Conservation (phyloP, 2,329 filamentous ascomycete species). For the Penicillium corylophilum region DNA sequence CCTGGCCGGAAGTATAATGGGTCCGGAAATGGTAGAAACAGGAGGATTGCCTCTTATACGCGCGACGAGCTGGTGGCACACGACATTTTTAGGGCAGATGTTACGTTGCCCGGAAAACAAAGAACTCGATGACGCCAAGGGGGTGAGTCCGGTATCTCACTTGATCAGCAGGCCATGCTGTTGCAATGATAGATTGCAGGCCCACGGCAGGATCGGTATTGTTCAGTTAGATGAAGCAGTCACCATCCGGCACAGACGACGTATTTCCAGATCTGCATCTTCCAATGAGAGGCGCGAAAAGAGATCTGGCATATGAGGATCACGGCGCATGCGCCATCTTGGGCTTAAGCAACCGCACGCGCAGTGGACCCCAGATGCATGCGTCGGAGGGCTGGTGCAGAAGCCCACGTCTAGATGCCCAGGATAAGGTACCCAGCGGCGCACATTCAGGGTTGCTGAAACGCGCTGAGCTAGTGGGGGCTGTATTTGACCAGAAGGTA, state of each 20-base stretch:
- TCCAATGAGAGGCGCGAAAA: slow-evolving; percentile 11
- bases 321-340: slow-evolving; percentile 15
- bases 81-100: slow-evolving; percentile 13
- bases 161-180: slow-evolving; percentile 18
- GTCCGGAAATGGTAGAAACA: slow-evolving; percentile 9
- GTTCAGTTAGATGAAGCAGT: slow-evolving; percentile 7
- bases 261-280: slow-evolving; percentile 8
- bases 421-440: slow-evolving; percentile 5
- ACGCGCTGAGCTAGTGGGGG: slow-evolving; percentile 16
- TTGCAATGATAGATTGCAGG: slow-evolving; percentile 10
- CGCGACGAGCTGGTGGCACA: slow-evolving; percentile 15
- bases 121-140: slow-evolving; percentile 2
- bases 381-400: slow-evolving; percentile 3
- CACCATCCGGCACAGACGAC: slow-evolving; percentile 6
- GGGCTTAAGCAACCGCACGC: slow-evolving; percentile 4
- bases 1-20: slow-evolving; percentile 20
- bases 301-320: slow-evolving; percentile 14
- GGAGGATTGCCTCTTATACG: slow-evolving; percentile 19
- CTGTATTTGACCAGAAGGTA: background rate
- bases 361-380: slow-evolving; percentile 2
- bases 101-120: slow-evolving; percentile 17
- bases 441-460: slow-evolving; percentile 22
- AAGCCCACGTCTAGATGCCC: slow-evolving; percentile 7
- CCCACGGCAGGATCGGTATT: slow-evolving; percentile 8
- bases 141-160: background rate